Conservation (phyloP, 75 land plant genomes). For the Sequoiadendron giganteum region DNA sequence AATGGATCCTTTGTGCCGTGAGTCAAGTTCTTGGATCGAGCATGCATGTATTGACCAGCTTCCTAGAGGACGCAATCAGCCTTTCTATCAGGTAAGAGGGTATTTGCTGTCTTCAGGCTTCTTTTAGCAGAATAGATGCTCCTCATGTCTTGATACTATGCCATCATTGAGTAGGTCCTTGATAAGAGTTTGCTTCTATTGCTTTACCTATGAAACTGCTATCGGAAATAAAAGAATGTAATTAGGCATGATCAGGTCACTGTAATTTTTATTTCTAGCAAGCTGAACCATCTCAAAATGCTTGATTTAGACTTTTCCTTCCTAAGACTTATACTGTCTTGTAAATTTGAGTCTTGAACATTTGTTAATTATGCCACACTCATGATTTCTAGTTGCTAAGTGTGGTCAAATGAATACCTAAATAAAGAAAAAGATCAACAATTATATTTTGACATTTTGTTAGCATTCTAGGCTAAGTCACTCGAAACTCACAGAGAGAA, state of each 20-base stretch:
- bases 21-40: slow-evolving; percentile 77
- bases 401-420: too few species aligned
- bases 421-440: too few species aligned
- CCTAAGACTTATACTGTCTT: background rate
- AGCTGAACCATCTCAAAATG: background rate
- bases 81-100: slow-evolving; percentile 87
- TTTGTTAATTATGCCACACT: background rate
- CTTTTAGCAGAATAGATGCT: background rate
- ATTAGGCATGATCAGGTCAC: background rate
- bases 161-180: background rate
- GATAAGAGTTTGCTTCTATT: background rate
- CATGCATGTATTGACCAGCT: slow-evolving; percentile 69
- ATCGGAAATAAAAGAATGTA: background rate
- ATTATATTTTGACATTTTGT: too few species aligned
- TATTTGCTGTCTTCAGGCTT: background rate
- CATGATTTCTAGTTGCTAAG: background rate
- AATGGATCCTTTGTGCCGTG: slow-evolving; percentile 97
- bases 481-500: too few species aligned
- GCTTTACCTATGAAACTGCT: background rate
- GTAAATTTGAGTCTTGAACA: background rate
- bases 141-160: background rate
- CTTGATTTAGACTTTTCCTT: background rate
- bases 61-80: slow-evolving; percentile 73
- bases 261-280: background rate
- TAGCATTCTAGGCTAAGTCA: too few species aligned